A percentile compares a stretch with the other conserved stretches of the same genome.
Evolutionary conservation across 495 filamentous ascomycete genomes (phyloP).

Genomic region (Elasticomyces elasticus): DNA sequence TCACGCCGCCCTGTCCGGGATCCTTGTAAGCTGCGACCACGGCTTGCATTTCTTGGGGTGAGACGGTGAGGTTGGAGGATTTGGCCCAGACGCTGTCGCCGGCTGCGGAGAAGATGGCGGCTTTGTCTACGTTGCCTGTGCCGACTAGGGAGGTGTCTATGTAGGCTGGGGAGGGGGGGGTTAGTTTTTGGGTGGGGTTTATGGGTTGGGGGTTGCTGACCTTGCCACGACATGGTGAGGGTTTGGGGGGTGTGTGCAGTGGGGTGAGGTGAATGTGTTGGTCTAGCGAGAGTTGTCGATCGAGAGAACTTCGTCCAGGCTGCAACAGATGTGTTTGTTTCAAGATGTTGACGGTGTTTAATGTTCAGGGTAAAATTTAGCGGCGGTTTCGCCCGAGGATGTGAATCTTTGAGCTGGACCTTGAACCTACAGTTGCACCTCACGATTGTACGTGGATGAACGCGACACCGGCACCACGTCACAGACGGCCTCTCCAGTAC

Average conservation of each 20-base stretch:
- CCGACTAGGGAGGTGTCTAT: constrained; percentile 56
- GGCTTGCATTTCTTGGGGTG: constrained; percentile 50
- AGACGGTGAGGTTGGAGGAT: constrained; percentile 56
- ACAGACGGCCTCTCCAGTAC: too few relatives aligned
- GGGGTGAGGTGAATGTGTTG: background rate
- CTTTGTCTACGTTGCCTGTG: constrained; percentile 74
- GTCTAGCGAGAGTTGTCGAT: background rate
- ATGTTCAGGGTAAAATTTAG: too few relatives aligned
- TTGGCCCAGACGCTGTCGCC: constrained; percentile 77
- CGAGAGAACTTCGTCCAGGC: background rate
- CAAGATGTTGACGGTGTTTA: too few relatives aligned
- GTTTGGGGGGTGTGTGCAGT: background rate
- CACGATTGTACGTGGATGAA: too few relatives aligned
- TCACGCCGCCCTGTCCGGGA: constrained; percentile 29
- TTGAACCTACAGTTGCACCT: too few relatives aligned
- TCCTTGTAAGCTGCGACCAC: constrained; percentile 42
- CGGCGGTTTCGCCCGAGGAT: too few relatives aligned
- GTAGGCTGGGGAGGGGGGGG: constrained; percentile 17
- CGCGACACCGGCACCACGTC: too few relatives aligned
- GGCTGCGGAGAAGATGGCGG: constrained; percentile 70
- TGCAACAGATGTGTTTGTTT: background rate
- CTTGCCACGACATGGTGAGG: constrained; percentile 25
- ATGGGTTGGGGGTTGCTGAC: constrained; percentile 1
- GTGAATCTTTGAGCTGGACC: too few relatives aligned
- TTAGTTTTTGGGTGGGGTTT: background rate